Conservation (phyloP, 441 rosid genomes). For the Hura crepitans region DNA sequence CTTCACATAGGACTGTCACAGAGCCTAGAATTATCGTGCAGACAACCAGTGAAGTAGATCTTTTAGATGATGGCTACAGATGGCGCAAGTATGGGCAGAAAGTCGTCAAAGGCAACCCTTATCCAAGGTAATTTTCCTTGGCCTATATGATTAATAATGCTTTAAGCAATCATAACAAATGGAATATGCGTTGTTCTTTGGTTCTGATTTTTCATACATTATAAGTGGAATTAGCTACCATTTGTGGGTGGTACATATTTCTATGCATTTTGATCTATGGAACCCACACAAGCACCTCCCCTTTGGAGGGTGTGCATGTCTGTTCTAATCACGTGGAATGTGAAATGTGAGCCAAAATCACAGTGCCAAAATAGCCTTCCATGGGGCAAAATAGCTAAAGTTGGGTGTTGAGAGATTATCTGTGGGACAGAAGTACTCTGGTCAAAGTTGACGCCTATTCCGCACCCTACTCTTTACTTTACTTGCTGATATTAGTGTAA, state of each 20-base stretch:
- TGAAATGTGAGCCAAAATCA: neutral
- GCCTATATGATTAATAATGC: neutral
- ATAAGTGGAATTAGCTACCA: neutral
- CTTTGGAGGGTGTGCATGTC: neutral
- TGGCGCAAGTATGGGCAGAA: constrained; percentile 97
- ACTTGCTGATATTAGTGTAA: neutral
- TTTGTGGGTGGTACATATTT: too few species aligned
- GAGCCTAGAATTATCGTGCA: constrained; percentile 80
- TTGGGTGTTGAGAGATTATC: neutral
- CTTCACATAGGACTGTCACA: constrained; percentile 61
- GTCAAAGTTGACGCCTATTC: neutral
- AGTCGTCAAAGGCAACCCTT: constrained; percentile 87
- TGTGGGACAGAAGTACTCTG: too few species aligned
- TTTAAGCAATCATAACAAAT: neutral
- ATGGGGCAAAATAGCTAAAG: neutral
- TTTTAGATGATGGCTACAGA: constrained; percentile 83
- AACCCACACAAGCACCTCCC: too few species aligned
- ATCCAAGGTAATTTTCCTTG: constrained; percentile 58
- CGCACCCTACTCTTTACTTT: neutral
- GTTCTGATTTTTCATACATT: neutral
- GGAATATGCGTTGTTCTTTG: too few species aligned
- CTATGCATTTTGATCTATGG: neutral
- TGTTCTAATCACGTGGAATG: neutral
- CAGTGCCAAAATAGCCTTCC: neutral
- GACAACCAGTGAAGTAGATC: constrained; percentile 87